These are phyloP conservation scores for Phytophthora tentaculata DNA, from an alignment of 352 stramenopile genomes.

Conservation along the genomic window DNA sequence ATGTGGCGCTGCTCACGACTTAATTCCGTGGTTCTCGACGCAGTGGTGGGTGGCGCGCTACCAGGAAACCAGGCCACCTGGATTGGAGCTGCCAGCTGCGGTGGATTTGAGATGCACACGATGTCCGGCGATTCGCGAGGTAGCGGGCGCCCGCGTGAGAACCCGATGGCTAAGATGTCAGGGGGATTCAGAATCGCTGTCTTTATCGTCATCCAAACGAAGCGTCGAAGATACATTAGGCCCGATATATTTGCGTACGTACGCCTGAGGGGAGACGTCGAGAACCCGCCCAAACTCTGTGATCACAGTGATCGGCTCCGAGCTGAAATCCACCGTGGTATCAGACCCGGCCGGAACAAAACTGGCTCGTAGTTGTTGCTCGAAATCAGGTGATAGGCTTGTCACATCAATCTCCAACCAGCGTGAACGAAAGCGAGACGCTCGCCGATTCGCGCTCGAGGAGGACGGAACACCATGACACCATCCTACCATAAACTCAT, in stretches of 20 bases:
- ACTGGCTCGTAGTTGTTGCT: neutral
- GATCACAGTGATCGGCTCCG: neutral
- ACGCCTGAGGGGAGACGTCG: neutral
- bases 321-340: neutral
- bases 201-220: neutral
- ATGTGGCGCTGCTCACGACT: too few relatives aligned
- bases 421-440: neutral
- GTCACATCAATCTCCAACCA: neutral
- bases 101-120: neutral
- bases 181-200: neutral
- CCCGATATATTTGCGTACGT: neutral
- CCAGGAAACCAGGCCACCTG: neutral
- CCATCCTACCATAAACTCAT: neutral
- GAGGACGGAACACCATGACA: neutral
- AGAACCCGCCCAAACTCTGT: neutral
- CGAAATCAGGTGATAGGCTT: neutral
- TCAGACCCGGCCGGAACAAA: neutral
- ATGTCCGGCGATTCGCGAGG: neutral
- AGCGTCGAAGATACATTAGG: neutral
- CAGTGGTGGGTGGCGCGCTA: too few relatives aligned
- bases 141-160: neutral
- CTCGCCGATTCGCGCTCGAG: neutral
- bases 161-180: neutral
- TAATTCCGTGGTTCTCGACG: too few relatives aligned
- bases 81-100: neutral